Conservation (phyloP, 768 basidiomycete genomes). For the Naganishia randhawae region DNA sequence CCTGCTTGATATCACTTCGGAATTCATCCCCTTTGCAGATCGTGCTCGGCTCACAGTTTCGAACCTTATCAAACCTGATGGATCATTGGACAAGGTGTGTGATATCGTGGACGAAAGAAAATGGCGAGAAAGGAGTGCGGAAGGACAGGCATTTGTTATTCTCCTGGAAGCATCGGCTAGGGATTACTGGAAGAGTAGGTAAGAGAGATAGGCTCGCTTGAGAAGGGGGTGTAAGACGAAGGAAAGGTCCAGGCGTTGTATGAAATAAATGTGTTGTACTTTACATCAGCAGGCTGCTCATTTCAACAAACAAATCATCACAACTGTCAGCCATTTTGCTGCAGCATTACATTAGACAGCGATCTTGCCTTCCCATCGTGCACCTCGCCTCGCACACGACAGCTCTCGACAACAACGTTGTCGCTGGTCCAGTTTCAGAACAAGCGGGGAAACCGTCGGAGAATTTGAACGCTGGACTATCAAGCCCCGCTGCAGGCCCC, state of each 20-base stretch:
- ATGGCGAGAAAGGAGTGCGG: conserved; percentile 19
- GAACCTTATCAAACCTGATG: background rate
- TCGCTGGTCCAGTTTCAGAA: no score
- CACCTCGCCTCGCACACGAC: no score
- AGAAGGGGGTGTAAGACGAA: background rate
- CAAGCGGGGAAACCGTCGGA: no score
- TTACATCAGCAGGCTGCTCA: background rate
- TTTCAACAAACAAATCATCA: background rate
- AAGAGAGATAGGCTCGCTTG: background rate
- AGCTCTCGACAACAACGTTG: no score
- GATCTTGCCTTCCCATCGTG: no score
- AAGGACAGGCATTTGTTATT: conserved; percentile 23
- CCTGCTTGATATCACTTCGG: background rate
- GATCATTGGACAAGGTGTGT: conserved; percentile 13
- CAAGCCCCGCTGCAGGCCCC: no score
- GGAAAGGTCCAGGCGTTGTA: background rate
- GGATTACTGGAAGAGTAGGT: conserved; percentile 15
- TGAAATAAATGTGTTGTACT: background rate
- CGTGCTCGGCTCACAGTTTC: background rate
- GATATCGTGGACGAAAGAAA: conserved; percentile 23
- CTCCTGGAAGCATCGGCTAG: conserved; percentile 21
- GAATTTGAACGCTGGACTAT: no score
- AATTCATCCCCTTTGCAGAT: conserved; percentile 2
- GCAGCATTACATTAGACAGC: background rate
- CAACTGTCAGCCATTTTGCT: no score